Evolutionary conservation across 352 stramenopile genomes (phyloP), one percentile per base, ranked within the genome.

Genomic region (Pythium insidiosum): DNA sequence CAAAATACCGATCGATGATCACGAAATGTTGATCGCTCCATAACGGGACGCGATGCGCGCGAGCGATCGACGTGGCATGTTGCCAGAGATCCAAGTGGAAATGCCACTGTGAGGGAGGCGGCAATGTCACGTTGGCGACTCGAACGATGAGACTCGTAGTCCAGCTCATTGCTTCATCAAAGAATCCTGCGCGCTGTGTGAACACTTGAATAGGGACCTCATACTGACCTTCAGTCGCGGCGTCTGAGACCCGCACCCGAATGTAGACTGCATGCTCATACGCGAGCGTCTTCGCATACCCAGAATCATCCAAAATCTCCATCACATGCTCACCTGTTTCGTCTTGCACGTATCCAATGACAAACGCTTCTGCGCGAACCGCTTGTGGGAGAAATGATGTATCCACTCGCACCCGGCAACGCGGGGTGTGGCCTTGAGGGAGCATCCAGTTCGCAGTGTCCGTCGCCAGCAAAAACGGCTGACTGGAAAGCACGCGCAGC

Each of bases 11-110:
- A 52, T 82, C 71, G 25, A 89, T 83, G 1, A 89, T 39, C 41
- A 63, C 48, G 34, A 89, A 88, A 44, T 89, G 77, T 0, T 51
- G 44, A n/a, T 76, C 63, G 44, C 73, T 84, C 77, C 77, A 89
- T 21, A 88, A 47, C 18, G 60, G 23, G 9, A 63, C 69, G 1
- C 52, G 42, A 48, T 89, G 74, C 6, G 50, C 59, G 13, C 74
- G 63, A 1, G 74, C 77, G 21, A 90, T 59, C 0, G 74, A 73
- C 23, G 68, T 74, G 43, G 70, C 65, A 39, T 90, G 77, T 43
- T 90, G 77, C 77, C 77, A 89, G 13, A 89, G 51, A 53, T 90
- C 77, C 43, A 90, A 43, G 53, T 84, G 72, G 53, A 90, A 90
- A 2, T 26, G 40, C 59, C 67, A 88, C 15, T 75, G 54, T 9